Conservation (phyloP, 352 stramenopile genomes). For the Phytophthora pisi region DNA sequence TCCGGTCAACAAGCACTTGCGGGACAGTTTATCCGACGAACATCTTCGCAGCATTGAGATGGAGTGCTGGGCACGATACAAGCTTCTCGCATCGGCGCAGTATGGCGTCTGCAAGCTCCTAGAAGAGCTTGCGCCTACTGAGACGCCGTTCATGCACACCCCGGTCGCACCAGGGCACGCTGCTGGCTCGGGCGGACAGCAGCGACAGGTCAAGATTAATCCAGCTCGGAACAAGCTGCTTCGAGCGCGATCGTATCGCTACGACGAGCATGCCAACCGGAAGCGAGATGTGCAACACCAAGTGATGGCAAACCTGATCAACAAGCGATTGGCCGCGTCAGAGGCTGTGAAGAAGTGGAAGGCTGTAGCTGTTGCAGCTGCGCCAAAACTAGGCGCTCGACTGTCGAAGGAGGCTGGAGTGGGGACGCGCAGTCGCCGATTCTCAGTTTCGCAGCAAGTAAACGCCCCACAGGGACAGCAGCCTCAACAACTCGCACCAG, state of each 20-base stretch:
- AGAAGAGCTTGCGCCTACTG: conserved; percentile 32
- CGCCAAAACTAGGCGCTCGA: conserved; percentile 11
- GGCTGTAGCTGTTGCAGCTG: conserved; percentile 13
- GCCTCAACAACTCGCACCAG: not conserved
- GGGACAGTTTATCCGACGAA: conserved; percentile 44
- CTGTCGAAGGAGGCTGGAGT: conserved; percentile 8
- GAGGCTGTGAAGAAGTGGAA: conserved; percentile 22
- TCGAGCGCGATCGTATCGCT: conserved; percentile 19
- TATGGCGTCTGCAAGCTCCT: conserved; percentile 39
- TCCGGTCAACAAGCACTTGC: conserved; percentile 59
- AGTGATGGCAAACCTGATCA: not conserved
- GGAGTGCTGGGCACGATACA: conserved; percentile 63
- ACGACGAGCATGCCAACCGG: conserved; percentile 11
- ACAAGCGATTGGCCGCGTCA: not conserved
- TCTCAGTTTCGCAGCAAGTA: not conserved
- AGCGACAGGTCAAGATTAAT: conserved; percentile 21
- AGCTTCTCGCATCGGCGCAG: conserved; percentile 44
- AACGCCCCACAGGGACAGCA: not conserved
- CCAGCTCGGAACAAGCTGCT: conserved; percentile 15
- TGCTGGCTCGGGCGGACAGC: not conserved
- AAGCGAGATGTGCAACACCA: conserved; percentile 3
- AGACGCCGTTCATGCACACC: conserved; percentile 5
- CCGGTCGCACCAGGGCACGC: not conserved
- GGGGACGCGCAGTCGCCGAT: conserved; percentile 5
- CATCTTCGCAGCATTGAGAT: conserved; percentile 46